Evolutionary conservation across 805 yeast species (phyloP).

Genomic region (Torulaspora indica): DNA sequence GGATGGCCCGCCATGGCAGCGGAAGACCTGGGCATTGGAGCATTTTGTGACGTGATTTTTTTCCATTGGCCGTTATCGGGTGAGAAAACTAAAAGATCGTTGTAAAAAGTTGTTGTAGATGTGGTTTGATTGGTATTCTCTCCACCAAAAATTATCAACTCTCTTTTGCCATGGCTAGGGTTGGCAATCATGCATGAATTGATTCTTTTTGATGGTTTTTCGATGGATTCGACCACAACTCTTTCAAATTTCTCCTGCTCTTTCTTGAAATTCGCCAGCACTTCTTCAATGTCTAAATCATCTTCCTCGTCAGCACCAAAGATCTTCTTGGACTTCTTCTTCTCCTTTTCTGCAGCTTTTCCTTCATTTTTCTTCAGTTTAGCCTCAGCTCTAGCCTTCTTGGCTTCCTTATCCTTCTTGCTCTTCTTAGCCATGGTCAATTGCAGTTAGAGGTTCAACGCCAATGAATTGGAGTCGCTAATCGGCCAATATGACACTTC

Average conservation of each 20-base stretch:
- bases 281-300: constrained; percentile 80
- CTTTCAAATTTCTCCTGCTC: constrained; percentile 79
- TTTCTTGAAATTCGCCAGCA: constrained; percentile 67
- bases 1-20: constrained; percentile 94
- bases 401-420: constrained; percentile 84
- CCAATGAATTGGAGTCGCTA: neutral
- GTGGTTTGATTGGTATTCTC: constrained; percentile 52
- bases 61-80: constrained; percentile 82
- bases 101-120: constrained; percentile 61
- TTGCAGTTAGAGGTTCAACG: neutral
- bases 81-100: constrained; percentile 70
- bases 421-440: constrained; percentile 69
- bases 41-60: constrained; percentile 67
- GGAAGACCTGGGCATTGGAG: constrained; percentile 90
- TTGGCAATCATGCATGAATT: constrained; percentile 71
- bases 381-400: constrained; percentile 80
- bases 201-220: constrained; percentile 62
- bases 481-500: neutral
- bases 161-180: constrained; percentile 71
- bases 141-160: constrained; percentile 85
- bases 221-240: constrained; percentile 53
- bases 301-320: constrained; percentile 71
- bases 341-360: constrained; percentile 69
- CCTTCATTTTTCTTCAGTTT: constrained; percentile 70
- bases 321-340: constrained; percentile 66